These are phyloP conservation scores for Xanthoconium stramineum DNA, from an alignment of 768 basidiomycete species.

Conservation along the genomic window DNA sequence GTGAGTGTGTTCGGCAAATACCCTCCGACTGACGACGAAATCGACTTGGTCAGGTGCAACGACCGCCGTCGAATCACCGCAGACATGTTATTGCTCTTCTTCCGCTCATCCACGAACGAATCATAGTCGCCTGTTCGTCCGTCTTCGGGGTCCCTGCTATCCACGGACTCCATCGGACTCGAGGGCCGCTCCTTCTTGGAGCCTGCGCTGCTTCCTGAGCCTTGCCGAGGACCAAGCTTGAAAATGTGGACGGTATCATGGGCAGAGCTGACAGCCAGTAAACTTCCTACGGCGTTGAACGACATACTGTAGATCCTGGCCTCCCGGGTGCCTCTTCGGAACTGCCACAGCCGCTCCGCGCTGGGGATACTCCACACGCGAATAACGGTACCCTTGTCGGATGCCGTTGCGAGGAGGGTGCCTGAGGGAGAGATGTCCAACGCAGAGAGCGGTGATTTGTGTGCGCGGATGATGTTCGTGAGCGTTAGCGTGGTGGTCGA, in stretches of 20 bases:
- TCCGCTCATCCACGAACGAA: conserved; percentile 76
- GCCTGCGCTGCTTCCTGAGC: conserved; percentile 10
- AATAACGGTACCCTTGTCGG: conserved; percentile 95
- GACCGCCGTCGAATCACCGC: conserved; percentile 67
- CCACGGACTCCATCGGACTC: conserved; percentile 66
- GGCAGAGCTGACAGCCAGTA: conserved; percentile 89
- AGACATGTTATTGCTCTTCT: conserved; percentile 54
- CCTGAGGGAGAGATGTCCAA: conserved; percentile 84
- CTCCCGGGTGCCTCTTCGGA: conserved; percentile 85
- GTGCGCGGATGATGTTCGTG: conserved; percentile 94
- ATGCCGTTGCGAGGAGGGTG: conserved; percentile 88
- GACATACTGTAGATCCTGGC: conserved; percentile 80
- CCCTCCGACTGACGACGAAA: conserved; percentile 77
- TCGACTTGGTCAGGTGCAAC: conserved; percentile 66
- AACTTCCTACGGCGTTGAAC: conserved; percentile 78
- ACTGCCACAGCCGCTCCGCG: conserved; percentile 94
- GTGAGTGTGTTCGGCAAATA: conserved; percentile 87
- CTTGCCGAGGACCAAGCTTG: conserved; percentile 59
- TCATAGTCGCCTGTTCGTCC: conserved; percentile 74
- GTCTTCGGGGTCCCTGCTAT: conserved; percentile 57
- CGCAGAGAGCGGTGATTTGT: conserved; percentile 89
- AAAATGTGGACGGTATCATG: conserved; percentile 98
- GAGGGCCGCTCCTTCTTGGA: conserved; percentile 34
- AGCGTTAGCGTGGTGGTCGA: conserved; percentile 89
- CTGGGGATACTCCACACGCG: conserved; percentile 90